A percentile compares a stretch with the other conserved stretches of the same genome.
These are phyloP conservation scores for Trichoderma asperellum DNA, from an alignment of 2,329 filamentous ascomycete species.

Conservation along the genomic window DNA sequence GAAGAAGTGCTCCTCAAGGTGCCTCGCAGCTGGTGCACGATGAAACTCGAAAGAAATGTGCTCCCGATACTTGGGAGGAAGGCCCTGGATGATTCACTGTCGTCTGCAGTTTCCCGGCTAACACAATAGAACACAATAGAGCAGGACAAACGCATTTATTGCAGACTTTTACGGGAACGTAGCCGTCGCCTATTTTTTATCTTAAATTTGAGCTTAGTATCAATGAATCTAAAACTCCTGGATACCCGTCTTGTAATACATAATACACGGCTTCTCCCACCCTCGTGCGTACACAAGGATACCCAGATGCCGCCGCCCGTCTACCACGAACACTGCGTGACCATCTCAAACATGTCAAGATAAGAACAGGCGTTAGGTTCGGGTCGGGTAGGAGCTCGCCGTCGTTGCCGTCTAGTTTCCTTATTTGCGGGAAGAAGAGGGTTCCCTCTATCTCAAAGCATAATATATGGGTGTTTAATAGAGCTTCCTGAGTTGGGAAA, in stretches of 20 bases:
- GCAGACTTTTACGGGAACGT: neutral
- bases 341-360: neutral
- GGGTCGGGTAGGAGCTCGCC: neutral
- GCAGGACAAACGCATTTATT: no score
- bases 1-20: neutral
- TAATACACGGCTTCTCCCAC: neutral
- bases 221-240: neutral
- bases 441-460: neutral
- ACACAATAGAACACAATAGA: neutral
- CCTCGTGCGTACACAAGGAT: neutral
- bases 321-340: neutral
- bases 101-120: slow-evolving; percentile 14
- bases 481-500: neutral
- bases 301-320: neutral
- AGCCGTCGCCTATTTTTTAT: neutral
- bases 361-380: neutral
- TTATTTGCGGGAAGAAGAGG: neutral
- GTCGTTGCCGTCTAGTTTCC: neutral
- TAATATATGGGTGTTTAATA: neutral
- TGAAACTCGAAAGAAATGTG: neutral
- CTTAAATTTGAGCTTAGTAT: no score
- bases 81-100: slow-evolving; percentile 11
- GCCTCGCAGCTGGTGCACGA: neutral
- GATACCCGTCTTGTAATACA: neutral
- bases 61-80: neutral